Percentiles rank a stretch among this genome's conserved stretches.
phyloP scores from a whole-genome alignment of 257 asterid genomes.

The Orobanche coerulescens region DNA sequence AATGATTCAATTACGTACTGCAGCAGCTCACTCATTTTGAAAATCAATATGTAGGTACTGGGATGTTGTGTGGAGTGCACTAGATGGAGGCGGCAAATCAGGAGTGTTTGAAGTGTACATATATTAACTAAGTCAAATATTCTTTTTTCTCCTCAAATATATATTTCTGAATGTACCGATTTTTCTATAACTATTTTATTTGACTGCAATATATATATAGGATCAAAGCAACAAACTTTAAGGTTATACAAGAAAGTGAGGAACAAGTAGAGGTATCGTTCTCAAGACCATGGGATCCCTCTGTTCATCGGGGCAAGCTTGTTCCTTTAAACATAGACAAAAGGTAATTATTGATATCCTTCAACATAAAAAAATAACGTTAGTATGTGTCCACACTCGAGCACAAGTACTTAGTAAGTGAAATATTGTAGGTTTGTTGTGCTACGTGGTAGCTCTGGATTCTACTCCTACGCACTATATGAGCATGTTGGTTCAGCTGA shows the following conservation, averaged over 20 bases:
- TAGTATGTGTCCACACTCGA: too few relatives aligned
- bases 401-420: too few relatives aligned
- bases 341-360: slow-evolving; percentile 46
- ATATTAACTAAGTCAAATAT: background rate
- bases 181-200: background rate
- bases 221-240: slow-evolving; percentile 51
- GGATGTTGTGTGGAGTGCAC: slow-evolving; percentile 54
- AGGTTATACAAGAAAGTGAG: slow-evolving; percentile 49
- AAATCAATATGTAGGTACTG: slow-evolving; percentile 37
- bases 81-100: slow-evolving; percentile 40
- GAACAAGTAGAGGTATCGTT: slow-evolving; percentile 77
- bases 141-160: background rate
- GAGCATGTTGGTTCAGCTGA: slow-evolving; percentile 78
- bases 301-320: slow-evolving; percentile 44
- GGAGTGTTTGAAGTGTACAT: slow-evolving; percentile 52
- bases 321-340: slow-evolving; percentile 67
- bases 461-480: slow-evolving; percentile 77
- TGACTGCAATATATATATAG: slow-evolving; percentile 24
- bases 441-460: slow-evolving; percentile 77
- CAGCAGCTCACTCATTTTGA: background rate
- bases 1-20: too few relatives aligned
- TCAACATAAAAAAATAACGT: too few relatives aligned
- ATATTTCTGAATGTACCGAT: background rate
- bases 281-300: slow-evolving; percentile 66
- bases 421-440: slow-evolving; percentile 60